phyloP scores from a whole-genome alignment of 1,284 basidiomycete species.

The Grifola frondosa region DNA sequence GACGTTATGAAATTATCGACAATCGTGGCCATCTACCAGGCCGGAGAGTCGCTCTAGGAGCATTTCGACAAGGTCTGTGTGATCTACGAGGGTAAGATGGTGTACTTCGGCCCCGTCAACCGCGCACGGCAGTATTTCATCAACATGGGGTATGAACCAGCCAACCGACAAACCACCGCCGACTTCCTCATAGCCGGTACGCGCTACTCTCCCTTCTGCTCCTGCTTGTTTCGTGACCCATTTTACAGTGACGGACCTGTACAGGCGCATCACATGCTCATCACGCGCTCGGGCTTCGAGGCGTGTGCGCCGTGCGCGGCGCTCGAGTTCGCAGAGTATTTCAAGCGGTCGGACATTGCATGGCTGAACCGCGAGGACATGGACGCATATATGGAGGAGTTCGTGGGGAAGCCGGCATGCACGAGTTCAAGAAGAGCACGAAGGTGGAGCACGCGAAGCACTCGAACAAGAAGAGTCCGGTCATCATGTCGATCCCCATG shows the following conservation, averaged over 20 bases:
- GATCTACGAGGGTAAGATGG: conserved; percentile 62
- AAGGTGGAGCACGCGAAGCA: conserved; percentile 48
- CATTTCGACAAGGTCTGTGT: conserved; percentile 66
- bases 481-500: conserved; percentile 39
- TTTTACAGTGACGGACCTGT: conserved; percentile 47
- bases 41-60: conserved; percentile 46
- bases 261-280: conserved; percentile 50
- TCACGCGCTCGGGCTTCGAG: conserved; percentile 42
- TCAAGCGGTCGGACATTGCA: conserved; percentile 41
- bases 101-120: conserved; percentile 57
- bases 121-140: conserved; percentile 60
- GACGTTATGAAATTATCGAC: conserved; percentile 51
- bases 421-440: conserved; percentile 49
- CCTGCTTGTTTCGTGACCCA: not conserved
- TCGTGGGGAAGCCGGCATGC: conserved; percentile 29
- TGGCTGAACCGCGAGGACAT: conserved; percentile 46
- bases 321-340: conserved; percentile 49
- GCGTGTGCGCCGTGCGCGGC: conserved; percentile 47
- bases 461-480: conserved; percentile 30
- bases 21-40: conserved; percentile 64
- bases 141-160: conserved; percentile 59
- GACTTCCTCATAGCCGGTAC: conserved; percentile 54
- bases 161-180: conserved; percentile 55
- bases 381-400: conserved; percentile 39
- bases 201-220: conserved; percentile 6